Percentiles rank a stretch among this genome's conserved stretches.
Conservation (phyloP, 345 rosid species). For the Rhodamnia rubescens region DNA sequence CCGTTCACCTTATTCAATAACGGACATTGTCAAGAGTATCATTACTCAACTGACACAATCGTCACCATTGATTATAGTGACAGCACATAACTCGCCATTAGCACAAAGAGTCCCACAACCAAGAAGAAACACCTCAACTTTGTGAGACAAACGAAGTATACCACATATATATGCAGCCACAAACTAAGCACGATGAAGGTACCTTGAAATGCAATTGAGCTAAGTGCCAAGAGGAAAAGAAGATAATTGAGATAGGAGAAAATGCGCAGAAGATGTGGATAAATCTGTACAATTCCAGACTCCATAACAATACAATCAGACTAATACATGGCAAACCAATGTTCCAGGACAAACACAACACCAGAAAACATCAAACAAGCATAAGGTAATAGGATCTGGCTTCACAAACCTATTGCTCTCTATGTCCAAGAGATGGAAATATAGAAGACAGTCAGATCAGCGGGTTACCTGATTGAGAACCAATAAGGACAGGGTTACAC, state of each 20-base stretch:
- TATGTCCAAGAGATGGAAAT: background rate
- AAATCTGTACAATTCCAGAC: background rate
- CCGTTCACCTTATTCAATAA: background rate
- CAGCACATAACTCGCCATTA: background rate
- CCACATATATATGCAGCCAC: too few relatives aligned
- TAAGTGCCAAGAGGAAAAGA: background rate
- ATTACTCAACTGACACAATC: background rate
- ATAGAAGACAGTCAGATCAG: background rate
- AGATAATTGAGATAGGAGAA: background rate
- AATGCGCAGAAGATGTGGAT: background rate
- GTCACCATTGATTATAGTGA: background rate
- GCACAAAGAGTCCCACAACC: background rate
- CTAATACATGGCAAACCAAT: background rate
- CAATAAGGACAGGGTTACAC: background rate
- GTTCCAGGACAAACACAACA: background rate
- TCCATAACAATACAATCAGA: background rate
- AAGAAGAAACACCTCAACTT: background rate
- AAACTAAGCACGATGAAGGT: background rate
- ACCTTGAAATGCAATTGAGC: background rate
- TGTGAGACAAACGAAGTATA: background rate
- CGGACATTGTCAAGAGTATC: background rate
- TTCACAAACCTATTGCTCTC: background rate
- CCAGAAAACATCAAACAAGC: background rate
- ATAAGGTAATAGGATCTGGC: too few relatives aligned
- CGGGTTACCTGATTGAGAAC: background rate